Evolutionary conservation across 768 basidiomycete genomes (phyloP), one percentile per base, ranked within the genome.

Genomic region (Pulveroboletus ravenelii): DNA sequence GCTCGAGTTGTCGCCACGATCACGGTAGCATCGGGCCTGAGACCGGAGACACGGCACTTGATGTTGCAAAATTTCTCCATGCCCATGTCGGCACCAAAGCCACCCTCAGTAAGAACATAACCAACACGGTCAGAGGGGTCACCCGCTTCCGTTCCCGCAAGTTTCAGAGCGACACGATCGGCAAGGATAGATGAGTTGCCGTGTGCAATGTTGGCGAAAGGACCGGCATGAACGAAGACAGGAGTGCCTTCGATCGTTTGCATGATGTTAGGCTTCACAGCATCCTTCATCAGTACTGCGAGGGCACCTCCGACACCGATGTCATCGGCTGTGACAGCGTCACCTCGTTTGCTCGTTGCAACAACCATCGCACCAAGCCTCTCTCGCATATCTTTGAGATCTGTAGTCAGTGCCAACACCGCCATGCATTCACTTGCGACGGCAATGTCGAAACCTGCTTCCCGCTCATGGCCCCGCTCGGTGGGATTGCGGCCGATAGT

Each of bases 21-120:
- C 58, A 99, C 83, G 34, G 87, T 87, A 3, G 93, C 95, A 69
- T 99, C 91, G 9, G 96, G 96, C 50, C 76, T 87, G 63, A 98
- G 79, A 42, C 94, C 95, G 54, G 90, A 93, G 51, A 88, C 78
- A 53, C 95, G 85, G 69, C 94, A 97, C 70, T 99, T 99, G 78
- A 99, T 97, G 72, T 98, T 97, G 78, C 92, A 97, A 79, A 98
- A 99, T 70, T 99, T 96, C 72, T 93, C 92, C 91, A 94, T 91
- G 35, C 93, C 95, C 84, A 98, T 99, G 68, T 99, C 95, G 18
- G 95, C 94, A 50, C 95, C 95, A 71, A 98, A 99, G 39, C 95
- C 95, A 63, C 93, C 94, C 72, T 99, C 95, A 27, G 95, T 99
- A 58, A 99, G 81, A 52, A 98, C 95, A 62, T 96, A 99, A 36